Percentiles rank a stretch among this genome's conserved stretches.
Evolutionary conservation across 192 early-diverging fungal species (phyloP).

Genomic region (Backusella tuberculispora): DNA sequence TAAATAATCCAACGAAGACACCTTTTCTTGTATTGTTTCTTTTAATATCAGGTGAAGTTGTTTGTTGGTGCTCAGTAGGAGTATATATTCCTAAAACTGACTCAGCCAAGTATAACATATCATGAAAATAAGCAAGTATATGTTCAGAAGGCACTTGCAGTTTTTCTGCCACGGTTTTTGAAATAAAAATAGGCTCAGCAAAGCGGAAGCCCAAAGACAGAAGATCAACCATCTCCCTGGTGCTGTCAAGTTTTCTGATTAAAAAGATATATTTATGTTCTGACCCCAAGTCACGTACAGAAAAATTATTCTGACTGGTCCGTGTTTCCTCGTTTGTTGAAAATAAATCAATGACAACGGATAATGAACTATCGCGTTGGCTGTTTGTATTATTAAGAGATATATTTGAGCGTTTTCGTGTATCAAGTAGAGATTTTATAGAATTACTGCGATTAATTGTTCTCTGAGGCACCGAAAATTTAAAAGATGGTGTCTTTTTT

Average conservation of each 20-base stretch:
- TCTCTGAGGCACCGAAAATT: not conserved
- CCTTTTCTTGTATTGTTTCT: not conserved
- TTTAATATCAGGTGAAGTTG: not conserved
- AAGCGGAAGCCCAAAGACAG: constrained; percentile 39
- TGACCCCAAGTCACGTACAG: not conserved
- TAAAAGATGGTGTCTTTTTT: not conserved
- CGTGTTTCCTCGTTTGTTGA: not conserved
- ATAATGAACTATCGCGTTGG: not conserved
- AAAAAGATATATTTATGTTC: constrained; percentile 31
- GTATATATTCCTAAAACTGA: not conserved
- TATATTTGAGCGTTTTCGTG: not conserved
- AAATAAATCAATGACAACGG: not conserved
- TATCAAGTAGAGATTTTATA: not conserved
- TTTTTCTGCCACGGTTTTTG: constrained; percentile 35
- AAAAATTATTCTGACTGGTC: not conserved
- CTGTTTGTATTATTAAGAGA: not conserved
- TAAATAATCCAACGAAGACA: constrained; percentile 29
- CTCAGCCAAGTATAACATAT: constrained; percentile 32
- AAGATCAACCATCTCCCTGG: constrained; percentile 21
- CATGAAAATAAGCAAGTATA: constrained; percentile 32
- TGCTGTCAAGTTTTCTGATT: constrained; percentile 25
- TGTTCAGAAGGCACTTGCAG: constrained; percentile 28
- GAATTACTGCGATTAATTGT: not conserved
- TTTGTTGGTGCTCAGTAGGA: not conserved
- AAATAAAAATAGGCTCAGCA: constrained; percentile 34